Percentiles rank a stretch among this genome's conserved stretches.
Conservation (phyloP, 2,329 filamentous ascomycete species). For the Monilinia polystroma region DNA sequence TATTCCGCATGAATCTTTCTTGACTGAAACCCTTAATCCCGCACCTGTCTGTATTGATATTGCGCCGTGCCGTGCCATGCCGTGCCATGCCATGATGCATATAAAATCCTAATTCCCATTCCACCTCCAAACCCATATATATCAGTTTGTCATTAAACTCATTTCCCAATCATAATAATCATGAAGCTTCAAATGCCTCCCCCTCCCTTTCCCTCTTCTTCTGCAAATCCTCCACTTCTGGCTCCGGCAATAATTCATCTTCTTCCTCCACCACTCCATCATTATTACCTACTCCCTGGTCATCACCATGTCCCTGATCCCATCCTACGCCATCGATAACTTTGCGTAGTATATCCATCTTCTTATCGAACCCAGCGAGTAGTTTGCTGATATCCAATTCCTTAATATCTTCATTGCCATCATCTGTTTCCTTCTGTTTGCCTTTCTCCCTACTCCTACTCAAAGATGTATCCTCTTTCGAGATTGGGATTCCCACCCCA, state of each 20-base stretch:
- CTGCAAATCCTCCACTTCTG: neutral
- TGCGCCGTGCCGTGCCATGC: slow-evolving; percentile 3
- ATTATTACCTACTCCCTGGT: neutral
- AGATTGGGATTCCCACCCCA: slow-evolving; percentile 44
- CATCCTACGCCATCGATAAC: slow-evolving; percentile 45
- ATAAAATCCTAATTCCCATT: neutral
- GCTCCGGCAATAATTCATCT: neutral
- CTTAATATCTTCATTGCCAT: slow-evolving; percentile 22
- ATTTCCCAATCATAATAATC: neutral
- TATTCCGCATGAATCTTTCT: neutral
- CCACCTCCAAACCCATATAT: neutral
- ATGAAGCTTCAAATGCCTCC: slow-evolving; percentile 12
- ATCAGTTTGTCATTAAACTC: neutral
- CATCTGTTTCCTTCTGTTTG: slow-evolving; percentile 19
- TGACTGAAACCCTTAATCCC: neutral
- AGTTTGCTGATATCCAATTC: slow-evolving; percentile 53
- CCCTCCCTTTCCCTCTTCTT: neutral
- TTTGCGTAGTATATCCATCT: slow-evolving; percentile 55
- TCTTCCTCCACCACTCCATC: slow-evolving; percentile 22
- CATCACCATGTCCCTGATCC: slow-evolving; percentile 26
- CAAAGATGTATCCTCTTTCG: slow-evolving; percentile 10
- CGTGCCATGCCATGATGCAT: neutral
- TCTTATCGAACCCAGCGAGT: slow-evolving; percentile 56
- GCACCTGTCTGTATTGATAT: neutral
- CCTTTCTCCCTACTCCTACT: slow-evolving; percentile 17